Base-by-base conservation (phyloP, 1,284 basidiomycete species). In the Moniliophthora roreri region DNA sequence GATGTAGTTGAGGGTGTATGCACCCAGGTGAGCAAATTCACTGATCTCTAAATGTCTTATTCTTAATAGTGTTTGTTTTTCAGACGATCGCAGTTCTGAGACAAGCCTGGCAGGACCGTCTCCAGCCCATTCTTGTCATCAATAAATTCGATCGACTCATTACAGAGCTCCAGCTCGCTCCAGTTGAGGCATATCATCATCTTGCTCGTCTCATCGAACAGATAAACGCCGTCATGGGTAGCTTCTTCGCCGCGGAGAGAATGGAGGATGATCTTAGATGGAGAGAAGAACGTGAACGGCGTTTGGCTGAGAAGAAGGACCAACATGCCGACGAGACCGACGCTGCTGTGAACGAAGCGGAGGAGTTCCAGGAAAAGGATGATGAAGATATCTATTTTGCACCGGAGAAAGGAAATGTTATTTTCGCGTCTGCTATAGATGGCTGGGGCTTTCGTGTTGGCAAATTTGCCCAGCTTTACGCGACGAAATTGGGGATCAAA, bases 1-100 rank as follows among this genome's bases (percentile, higher is more conserved):
- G 97, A 99, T 68, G 95, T 93, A 1, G 94, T 98, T 4, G 97
- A 99, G 74, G 97, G 97, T 16, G 97, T 99, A 7, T 98, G 95
- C 68, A 98, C 96, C 1, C 96, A 98, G 77, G 93, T 89, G 56
- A 60, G 84, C 70, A 10, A n/a, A n/a, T n/a, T n/a, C 28, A 21
- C 11, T n/a, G 26, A 23, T 45, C 10, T 16, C 9, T 20, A 5
- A 42, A 9, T 3, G 5, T 23, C 9, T n/a, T 50, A 23, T 23
- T 24, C 20, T 45, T 35, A 50, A n/a, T 47, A 6, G 6, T 39
- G 11, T 37, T 37, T 21, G n/a, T 34, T 28, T 26, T 18, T 18
- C 59, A 97, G 93, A 99, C 97, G 0, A 93, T 98, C 58, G 85
- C 95, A 1, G 97, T 99, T 6, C 80, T 99, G 8, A 82, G 94